A percentile compares a stretch with the other conserved stretches of the same genome.
Conservation (phyloP, 768 basidiomycete species). For the Xerocomus potaroensis region DNA sequence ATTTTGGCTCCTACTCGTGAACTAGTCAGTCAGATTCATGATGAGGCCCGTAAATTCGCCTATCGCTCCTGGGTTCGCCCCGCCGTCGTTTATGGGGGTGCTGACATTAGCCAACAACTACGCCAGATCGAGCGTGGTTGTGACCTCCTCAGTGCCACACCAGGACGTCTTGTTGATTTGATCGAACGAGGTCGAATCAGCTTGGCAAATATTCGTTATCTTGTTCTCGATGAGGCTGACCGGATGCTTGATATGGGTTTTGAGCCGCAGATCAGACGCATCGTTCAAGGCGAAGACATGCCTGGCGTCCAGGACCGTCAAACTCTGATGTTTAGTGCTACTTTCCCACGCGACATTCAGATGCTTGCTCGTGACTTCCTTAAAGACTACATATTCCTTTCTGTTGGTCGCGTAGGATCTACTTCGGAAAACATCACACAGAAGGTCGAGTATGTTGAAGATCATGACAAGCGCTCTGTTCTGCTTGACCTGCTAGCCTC, state of each 20-base stretch:
- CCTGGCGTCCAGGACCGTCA: conserved; percentile 88
- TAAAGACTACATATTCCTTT: conserved; percentile 98
- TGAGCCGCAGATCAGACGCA: conserved; percentile 97
- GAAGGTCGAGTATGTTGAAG: conserved; percentile 98
- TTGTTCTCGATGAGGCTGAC: conserved; percentile 98
- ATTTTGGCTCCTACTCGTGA: conserved; percentile 98
- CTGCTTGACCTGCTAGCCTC: conserved; percentile 90
- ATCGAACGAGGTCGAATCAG: conserved; percentile 98
- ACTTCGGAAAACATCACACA: conserved; percentile 99
- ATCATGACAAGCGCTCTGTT: conserved; percentile 93
- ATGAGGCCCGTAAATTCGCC: conserved; percentile 97
- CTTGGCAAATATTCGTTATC: conserved; percentile 93
- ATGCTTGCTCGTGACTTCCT: conserved; percentile 93
- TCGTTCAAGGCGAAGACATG: conserved; percentile 99
- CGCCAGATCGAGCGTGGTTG: conserved; percentile 94
- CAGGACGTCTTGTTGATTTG: conserved; percentile 95
- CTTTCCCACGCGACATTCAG: conserved; percentile 99
- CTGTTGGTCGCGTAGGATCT: conserved; percentile 96
- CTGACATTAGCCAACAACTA: conserved; percentile 94
- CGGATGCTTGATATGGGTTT: conserved; percentile 99
- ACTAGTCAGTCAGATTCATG: conserved; percentile 98
- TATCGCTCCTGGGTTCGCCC: conserved; percentile 99
- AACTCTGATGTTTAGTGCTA: conserved; percentile 99
- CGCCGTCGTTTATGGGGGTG: conserved; percentile 98
- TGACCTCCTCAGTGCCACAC: conserved; percentile 94